phyloP scores from a whole-genome alignment of 2,329 filamentous ascomycete species.

The Colletotrichum nymphaeae region DNA sequence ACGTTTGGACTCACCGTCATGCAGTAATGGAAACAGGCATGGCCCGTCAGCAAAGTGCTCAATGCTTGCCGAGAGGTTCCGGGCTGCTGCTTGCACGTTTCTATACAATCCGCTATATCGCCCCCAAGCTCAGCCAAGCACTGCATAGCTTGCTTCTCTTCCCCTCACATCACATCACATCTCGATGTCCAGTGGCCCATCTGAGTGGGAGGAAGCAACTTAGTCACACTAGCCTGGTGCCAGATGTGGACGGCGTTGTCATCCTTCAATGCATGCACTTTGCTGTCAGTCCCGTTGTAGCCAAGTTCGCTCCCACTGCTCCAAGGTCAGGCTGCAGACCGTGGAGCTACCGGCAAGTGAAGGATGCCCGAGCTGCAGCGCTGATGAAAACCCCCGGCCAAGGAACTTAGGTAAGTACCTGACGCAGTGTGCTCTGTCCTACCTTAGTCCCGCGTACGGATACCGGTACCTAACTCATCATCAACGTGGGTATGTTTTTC shows the following conservation, averaged over 20 bases:
- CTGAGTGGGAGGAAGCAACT: not conserved
- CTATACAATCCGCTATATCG: not conserved
- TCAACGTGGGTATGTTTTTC: not conserved
- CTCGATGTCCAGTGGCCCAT: no score
- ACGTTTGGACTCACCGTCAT: not conserved
- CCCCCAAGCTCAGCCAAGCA: not conserved
- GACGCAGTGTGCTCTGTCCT: not conserved
- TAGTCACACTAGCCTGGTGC: not conserved
- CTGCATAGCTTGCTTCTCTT: not conserved
- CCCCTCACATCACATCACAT: no score
- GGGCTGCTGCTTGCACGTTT: not conserved
- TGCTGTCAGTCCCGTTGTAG: slow-evolving; percentile 6
- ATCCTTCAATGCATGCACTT: slow-evolving; percentile 12
- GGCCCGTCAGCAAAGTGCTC: not conserved
- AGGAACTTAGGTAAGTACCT: not conserved
- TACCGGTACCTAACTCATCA: not conserved
- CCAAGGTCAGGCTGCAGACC: slow-evolving; percentile 1
- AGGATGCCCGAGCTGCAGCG: not conserved
- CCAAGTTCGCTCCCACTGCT: not conserved
- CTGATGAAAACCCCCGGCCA: not conserved
- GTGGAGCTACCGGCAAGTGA: not conserved
- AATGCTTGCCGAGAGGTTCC: not conserved
- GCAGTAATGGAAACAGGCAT: not conserved
- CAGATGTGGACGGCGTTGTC: not conserved
- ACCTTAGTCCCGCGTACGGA: not conserved